These are phyloP conservation scores for Actinidia arguta DNA, from an alignment of 179 eudicot species.

Conservation along the genomic window DNA sequence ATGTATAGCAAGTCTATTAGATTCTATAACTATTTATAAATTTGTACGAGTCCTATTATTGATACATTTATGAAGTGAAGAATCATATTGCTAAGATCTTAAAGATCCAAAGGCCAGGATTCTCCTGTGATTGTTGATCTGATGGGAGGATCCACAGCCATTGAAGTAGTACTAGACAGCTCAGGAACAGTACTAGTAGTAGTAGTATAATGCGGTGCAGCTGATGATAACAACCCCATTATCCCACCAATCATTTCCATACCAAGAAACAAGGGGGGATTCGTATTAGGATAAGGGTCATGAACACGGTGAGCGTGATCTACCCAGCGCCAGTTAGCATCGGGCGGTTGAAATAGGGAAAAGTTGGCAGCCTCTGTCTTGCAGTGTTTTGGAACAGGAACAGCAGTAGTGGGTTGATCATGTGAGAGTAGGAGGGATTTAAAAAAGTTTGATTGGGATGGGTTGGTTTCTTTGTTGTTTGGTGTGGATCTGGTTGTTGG, in stretches of 20 bases:
- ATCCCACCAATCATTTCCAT: slow-evolving; percentile 17
- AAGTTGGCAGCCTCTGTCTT: slow-evolving; percentile 35
- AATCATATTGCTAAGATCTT: background rate
- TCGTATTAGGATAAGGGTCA: background rate
- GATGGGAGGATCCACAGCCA: slow-evolving; percentile 20
- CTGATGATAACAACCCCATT: slow-evolving; percentile 8
- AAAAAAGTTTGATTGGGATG: slow-evolving; percentile 22
- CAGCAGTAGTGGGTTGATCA: slow-evolving; percentile 22
- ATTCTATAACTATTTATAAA: background rate
- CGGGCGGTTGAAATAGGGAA: slow-evolving; percentile 10
- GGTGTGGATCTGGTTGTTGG: background rate
- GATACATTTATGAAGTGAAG: background rate
- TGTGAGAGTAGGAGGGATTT: slow-evolving; percentile 37
- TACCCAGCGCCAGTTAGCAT: slow-evolving; percentile 25
- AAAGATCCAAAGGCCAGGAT: slow-evolving; percentile 39
- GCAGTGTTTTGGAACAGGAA: slow-evolving; percentile 10
- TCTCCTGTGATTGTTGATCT: slow-evolving; percentile 25
- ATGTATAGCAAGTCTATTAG: background rate
- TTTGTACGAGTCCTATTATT: background rate
- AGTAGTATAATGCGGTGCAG: slow-evolving; percentile 14
- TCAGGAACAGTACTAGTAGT: slow-evolving; percentile 29
- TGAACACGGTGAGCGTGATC: background rate
- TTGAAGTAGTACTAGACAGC: slow-evolving; percentile 20
- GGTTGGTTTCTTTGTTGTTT: background rate
- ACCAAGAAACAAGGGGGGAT: slow-evolving; percentile 21